Percentiles rank a stretch among this genome's conserved stretches.
Evolutionary conservation across 495 filamentous ascomycete genomes (phyloP).

Genomic region (Chlorociboria aeruginascens): DNA sequence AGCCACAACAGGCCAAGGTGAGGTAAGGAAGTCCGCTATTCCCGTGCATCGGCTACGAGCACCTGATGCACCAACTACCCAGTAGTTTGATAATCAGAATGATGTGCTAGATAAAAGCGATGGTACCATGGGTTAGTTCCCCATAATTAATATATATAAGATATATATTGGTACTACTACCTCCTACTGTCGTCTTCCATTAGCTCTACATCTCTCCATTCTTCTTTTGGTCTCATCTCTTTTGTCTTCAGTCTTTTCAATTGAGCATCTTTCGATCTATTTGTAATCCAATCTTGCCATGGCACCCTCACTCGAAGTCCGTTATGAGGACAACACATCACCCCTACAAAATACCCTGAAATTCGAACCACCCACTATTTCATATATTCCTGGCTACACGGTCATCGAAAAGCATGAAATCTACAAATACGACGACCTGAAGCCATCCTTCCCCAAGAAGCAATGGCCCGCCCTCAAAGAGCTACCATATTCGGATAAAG

Average conservation of each 20-base stretch:
- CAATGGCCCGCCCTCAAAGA: conserved; percentile 40
- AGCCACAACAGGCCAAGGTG: not conserved
- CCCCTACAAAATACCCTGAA: not conserved
- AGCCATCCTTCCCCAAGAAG: conserved; percentile 43
- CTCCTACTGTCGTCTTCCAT: not conserved
- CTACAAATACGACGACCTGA: conserved; percentile 44
- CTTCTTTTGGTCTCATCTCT: not conserved
- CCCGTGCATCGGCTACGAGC: too few relatives aligned
- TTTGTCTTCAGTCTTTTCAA: not conserved
- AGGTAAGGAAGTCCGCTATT: not conserved
- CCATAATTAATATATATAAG: too few relatives aligned
- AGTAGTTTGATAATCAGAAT: not conserved
- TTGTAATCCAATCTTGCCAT: conserved; percentile 1
- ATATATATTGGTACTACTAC: too few relatives aligned
- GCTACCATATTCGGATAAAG: conserved; percentile 41
- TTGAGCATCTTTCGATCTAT: not conserved
- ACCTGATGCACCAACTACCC: too few relatives aligned
- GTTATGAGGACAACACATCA: not conserved
- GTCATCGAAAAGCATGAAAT: conserved; percentile 29
- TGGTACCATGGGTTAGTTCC: not conserved
- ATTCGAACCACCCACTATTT: not conserved
- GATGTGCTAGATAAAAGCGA: not conserved
- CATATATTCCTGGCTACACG: conserved; percentile 9
- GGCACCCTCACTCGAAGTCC: conserved; percentile 11
- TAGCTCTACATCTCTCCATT: not conserved